These are phyloP conservation scores for Flaveria brownii DNA, from an alignment of 129 eudicot species.

Conservation along the genomic window DNA sequence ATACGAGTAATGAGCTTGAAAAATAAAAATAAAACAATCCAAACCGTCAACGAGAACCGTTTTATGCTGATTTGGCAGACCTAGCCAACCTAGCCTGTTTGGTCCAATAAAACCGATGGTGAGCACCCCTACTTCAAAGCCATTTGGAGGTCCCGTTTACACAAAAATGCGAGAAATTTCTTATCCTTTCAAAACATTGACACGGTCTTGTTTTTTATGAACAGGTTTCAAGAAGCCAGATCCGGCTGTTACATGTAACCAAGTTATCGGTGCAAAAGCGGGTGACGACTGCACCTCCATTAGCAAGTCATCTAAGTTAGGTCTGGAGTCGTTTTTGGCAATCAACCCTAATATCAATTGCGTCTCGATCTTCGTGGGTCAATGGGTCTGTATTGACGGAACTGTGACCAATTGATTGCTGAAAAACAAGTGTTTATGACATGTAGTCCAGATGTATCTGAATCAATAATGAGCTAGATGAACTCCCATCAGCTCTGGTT, in stretches of 20 bases:
- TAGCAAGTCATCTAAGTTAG: conserved; percentile 12
- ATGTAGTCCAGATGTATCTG: neutral
- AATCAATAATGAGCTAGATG: conserved; percentile 22
- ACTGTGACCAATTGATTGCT: conserved; percentile 19
- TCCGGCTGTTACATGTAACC: conserved; percentile 6
- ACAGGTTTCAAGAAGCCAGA: conserved; percentile 16
- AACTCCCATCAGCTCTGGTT: conserved; percentile 10
- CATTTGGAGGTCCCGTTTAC: too few species aligned
- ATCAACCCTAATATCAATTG: conserved; percentile 41
- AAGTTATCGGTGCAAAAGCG: conserved; percentile 16
- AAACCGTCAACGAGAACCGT: neutral
- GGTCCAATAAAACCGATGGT: neutral
- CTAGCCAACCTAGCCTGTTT: neutral
- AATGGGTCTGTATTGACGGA: conserved; percentile 37
- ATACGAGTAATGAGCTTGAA: too few species aligned
- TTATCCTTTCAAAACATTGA: neutral
- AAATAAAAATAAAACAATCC: neutral
- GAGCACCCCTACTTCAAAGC: too few species aligned
- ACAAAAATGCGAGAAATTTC: neutral
- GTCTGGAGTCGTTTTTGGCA: conserved; percentile 20
- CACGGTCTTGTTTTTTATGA: neutral
- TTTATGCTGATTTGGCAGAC: neutral
- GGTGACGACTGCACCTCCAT: conserved; percentile 39
- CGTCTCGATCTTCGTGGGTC: conserved; percentile 25
- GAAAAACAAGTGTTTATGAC: neutral